A percentile compares a stretch with the other conserved stretches of the same genome.
Evolutionary conservation across 2,329 filamentous ascomycete species (phyloP).

Genomic region (Aspergillus puulaauensis): DNA sequence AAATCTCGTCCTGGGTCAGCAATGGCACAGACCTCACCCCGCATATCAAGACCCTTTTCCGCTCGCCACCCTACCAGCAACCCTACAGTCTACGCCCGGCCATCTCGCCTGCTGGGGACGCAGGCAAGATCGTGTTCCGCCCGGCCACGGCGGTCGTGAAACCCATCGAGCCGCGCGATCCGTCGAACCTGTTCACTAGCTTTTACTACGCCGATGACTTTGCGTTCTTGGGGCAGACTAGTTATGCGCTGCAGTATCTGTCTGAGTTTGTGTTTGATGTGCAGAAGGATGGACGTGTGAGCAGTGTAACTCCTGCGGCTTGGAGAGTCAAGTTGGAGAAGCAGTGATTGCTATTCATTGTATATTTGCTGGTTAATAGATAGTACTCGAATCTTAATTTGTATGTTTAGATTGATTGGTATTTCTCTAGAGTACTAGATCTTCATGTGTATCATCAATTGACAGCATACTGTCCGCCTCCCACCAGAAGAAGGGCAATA

Average conservation of each 20-base stretch:
- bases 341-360: neutral
- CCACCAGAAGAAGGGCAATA: too few species aligned
- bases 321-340: conserved; percentile 18
- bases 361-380: neutral
- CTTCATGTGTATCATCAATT: too few species aligned
- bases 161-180: conserved; percentile 2
- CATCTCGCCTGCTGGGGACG: conserved; percentile 9
- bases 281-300: conserved; percentile 20
- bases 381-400: neutral
- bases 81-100: conserved; percentile 22
- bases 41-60: neutral
- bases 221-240: conserved; percentile 16
- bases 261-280: conserved; percentile 31
- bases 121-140: conserved; percentile 21
- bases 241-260: conserved; percentile 24
- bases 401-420: too few species aligned
- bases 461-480: too few species aligned
- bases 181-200: conserved; percentile 13
- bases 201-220: conserved; percentile 21
- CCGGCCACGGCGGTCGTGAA: conserved; percentile 11
- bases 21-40: conserved; percentile 31
- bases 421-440: too few species aligned
- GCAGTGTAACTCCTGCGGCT: conserved; percentile 18
- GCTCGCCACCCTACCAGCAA: neutral
- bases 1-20: conserved; percentile 28